A percentile compares a stretch with the other conserved stretches of the same genome.
Evolutionary conservation across 2,329 filamentous ascomycete genomes (phyloP).

Genomic region (Botrytis fragariae): DNA sequence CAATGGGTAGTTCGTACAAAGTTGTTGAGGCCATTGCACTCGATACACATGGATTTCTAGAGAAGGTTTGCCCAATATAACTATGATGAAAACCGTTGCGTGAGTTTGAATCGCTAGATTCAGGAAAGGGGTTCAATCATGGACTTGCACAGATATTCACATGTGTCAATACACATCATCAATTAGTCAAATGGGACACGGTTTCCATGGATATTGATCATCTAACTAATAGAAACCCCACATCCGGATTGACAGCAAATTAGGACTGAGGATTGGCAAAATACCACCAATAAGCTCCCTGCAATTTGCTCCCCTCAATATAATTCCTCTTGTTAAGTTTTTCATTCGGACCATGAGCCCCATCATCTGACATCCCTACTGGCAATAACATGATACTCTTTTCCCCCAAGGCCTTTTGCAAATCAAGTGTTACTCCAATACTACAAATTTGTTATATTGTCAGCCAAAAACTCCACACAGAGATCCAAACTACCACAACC

Average conservation of each 20-base stretch:
- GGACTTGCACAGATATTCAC: background rate
- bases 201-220: background rate
- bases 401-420: slow-evolving; percentile 8
- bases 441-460: background rate
- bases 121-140: background rate
- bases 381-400: slow-evolving; percentile 18
- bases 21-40: background rate
- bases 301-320: slow-evolving; percentile 11
- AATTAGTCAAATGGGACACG: background rate
- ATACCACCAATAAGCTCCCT: slow-evolving; percentile 11
- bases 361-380: slow-evolving; percentile 13
- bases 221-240: background rate
- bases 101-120: background rate
- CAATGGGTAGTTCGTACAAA: background rate
- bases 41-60: background rate
- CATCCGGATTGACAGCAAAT: background rate
- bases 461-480: background rate
- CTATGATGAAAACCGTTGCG: background rate
- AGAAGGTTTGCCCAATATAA: accelerated
- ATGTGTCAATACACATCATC: background rate
- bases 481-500: background rate
- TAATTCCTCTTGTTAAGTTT: slow-evolving; percentile 14
- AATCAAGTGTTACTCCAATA: slow-evolving; percentile 10
- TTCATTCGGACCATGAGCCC: slow-evolving; percentile 9
- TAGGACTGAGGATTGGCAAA: slow-evolving; percentile 2